Evolutionary conservation across 352 stramenopile species (phyloP), one percentile per base, ranked within the genome.

Genomic region (Globisporangium orthogonon): DNA sequence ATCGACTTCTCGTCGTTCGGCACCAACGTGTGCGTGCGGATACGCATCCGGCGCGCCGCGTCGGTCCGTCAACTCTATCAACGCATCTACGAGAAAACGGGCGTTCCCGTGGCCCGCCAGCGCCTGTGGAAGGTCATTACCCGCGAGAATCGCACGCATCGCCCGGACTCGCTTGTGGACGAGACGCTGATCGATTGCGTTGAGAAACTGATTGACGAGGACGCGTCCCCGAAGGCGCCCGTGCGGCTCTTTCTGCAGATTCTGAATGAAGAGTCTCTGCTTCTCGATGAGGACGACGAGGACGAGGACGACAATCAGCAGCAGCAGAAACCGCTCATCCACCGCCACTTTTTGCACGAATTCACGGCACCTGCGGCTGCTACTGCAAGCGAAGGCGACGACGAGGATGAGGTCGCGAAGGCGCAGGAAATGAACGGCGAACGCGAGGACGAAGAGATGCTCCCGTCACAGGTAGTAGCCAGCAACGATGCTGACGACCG

Each of bases 41-140:
- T 94, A 53, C 82, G 83, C 28, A 90, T 93, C 37, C 78, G 86
- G 43, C 78, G 78, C 29, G 49, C 69, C 0, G 72, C 70, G 2
- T 74, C 68, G 6, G 85, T 95, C 13, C 67, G 68, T 2, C 65
- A 91, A n/a, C 70, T 95, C 1, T 88, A 91, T 33, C 60, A 60
- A 40, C 76, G 71, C 11, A 66, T 95, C 7, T 86, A 77, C 47
- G 66, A 75, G 52, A 66, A 73, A 33, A 91, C 73, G 0, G 86
- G 86, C 13, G 71, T 95, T 0, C 80, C 82, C 0, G 74, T 92
- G 41, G 47, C 63, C 6, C 74, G 71, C 7, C 82, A 92, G 40
- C 76, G 86, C 17, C 56, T 95, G 11, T 95, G 86, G 86, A 93
- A 86, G 66, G 74, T 94, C 30, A 91, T 93, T 52, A 90, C 78